Evolutionary conservation across 805 yeast species (phyloP).

Genomic region (Wickerhamomyces bisporus): DNA sequence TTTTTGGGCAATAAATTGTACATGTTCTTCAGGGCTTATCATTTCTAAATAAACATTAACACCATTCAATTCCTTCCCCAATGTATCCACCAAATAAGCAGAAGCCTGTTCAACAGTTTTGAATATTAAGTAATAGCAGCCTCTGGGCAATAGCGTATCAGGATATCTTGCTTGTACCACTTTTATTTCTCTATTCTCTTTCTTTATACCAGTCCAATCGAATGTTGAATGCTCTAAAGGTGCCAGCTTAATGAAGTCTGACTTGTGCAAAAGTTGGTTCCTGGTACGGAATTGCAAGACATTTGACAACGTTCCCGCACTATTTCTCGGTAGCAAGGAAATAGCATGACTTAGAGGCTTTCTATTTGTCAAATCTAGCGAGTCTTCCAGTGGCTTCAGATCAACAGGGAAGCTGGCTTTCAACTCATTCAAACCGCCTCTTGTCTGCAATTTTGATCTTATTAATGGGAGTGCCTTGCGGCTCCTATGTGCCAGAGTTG

Average conservation of each 20-base stretch:
- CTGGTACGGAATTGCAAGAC: constrained; percentile 35
- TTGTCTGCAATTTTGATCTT: constrained; percentile 14
- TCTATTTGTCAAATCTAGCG: background rate
- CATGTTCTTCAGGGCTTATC: constrained; percentile 25
- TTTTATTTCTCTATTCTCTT: constrained; percentile 26
- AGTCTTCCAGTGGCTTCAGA: background rate
- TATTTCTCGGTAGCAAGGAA: constrained; percentile 1
- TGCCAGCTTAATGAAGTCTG: constrained; percentile 37
- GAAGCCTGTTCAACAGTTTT: constrained; percentile 42
- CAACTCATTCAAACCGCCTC: background rate
- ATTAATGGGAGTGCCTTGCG: background rate
- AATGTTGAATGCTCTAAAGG: constrained; percentile 25
- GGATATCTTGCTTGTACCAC: constrained; percentile 48
- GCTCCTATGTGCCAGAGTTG: constrained; percentile 32
- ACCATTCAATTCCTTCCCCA: constrained; percentile 47
- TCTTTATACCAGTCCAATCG: constrained; percentile 27
- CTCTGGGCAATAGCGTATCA: constrained; percentile 35
- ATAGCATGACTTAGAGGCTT: constrained; percentile 8
- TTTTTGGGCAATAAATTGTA: background rate
- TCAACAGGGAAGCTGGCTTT: background rate
- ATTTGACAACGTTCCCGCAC: constrained; percentile 19
- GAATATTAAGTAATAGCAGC: constrained; percentile 52
- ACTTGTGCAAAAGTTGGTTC: constrained; percentile 31
- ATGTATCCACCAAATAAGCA: constrained; percentile 45
- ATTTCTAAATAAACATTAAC: constrained; percentile 40